Conservation (phyloP, 2,329 filamentous ascomycete species). For the Beauveria brongniartii region DNA sequence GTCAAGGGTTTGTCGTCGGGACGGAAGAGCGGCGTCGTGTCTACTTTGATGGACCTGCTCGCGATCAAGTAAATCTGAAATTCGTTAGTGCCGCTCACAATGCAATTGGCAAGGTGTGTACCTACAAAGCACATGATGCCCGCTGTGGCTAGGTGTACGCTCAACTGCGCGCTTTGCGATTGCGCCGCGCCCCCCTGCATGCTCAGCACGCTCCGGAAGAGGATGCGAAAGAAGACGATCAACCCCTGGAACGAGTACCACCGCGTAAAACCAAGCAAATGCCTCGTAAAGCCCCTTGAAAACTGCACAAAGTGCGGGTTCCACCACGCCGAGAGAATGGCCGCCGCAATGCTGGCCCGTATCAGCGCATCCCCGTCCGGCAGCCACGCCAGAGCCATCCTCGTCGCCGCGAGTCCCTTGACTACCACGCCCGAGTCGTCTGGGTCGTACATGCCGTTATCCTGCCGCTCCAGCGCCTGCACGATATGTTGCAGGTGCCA, state of each 20-base stretch:
- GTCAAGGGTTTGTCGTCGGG: slow-evolving; percentile 17
- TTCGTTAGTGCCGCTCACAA: background rate
- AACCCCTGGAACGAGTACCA: slow-evolving; percentile 61
- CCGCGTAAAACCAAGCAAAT: slow-evolving; percentile 50
- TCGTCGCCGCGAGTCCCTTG: slow-evolving; percentile 13
- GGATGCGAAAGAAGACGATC: slow-evolving; percentile 46
- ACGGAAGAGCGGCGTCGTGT: slow-evolving; percentile 47
- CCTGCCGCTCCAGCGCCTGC: slow-evolving; percentile 19
- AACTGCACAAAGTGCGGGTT: slow-evolving; percentile 58
- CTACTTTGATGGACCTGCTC: slow-evolving; percentile 41
- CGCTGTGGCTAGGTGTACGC: slow-evolving; percentile 48
- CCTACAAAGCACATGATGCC: slow-evolving; percentile 47
- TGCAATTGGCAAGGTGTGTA: background rate
- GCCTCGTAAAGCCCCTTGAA: slow-evolving; percentile 50
- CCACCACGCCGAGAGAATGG: slow-evolving; percentile 54
- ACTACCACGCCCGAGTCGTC: slow-evolving; percentile 20
- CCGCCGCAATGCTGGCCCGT: slow-evolving; percentile 39
- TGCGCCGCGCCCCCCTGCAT: slow-evolving; percentile 30
- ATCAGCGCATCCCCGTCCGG: slow-evolving; percentile 34
- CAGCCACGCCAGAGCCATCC: slow-evolving; percentile 21
- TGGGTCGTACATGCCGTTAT: slow-evolving; percentile 26
- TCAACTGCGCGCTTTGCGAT: slow-evolving; percentile 33
- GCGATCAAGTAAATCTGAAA: slow-evolving; percentile 37
- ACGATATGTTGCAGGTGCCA: slow-evolving; percentile 39
- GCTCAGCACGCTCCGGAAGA: slow-evolving; percentile 36